Evolutionary conservation across 2,329 filamentous ascomycete species (phyloP).

Genomic region (Colletotrichum tropicale): DNA sequence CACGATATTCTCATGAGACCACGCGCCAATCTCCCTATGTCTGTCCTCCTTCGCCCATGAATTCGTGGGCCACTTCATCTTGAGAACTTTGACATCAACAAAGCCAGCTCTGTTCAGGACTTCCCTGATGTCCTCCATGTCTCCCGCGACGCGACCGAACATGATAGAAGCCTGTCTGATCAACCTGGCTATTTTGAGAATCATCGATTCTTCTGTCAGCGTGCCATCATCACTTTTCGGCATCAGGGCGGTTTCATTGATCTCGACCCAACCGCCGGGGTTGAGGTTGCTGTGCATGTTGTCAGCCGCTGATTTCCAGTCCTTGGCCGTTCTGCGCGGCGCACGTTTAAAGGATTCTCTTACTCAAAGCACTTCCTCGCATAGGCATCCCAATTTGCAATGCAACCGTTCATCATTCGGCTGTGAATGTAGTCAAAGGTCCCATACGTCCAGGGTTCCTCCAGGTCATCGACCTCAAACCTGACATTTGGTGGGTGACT

Average conservation of each 20-base stretch:
- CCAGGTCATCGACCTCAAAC: constrained; percentile 44
- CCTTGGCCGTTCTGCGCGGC: background rate
- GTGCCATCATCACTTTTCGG: constrained; percentile 47
- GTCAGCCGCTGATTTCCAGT: background rate
- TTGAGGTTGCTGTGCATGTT: constrained; percentile 28
- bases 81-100: background rate
- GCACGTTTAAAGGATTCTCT: background rate
- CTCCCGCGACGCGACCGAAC: background rate
- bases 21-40: background rate
- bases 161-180: constrained; percentile 21
- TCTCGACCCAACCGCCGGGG: too few relatives aligned
- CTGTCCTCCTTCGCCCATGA: background rate
- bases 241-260: too few relatives aligned
- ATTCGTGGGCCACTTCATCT: background rate
- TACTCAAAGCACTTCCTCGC: constrained; percentile 33
- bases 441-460: constrained; percentile 34
- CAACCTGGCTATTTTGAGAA: constrained; percentile 26
- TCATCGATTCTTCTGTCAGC: constrained; percentile 26
- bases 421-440: constrained; percentile 14
- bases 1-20: background rate
- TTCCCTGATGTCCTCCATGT: background rate
- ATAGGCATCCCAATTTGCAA: background rate
- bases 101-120: background rate
- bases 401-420: background rate
- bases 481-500: constrained; percentile 45